Conservation (phyloP, 805 yeast species). For the Nakazawaea peltata region DNA sequence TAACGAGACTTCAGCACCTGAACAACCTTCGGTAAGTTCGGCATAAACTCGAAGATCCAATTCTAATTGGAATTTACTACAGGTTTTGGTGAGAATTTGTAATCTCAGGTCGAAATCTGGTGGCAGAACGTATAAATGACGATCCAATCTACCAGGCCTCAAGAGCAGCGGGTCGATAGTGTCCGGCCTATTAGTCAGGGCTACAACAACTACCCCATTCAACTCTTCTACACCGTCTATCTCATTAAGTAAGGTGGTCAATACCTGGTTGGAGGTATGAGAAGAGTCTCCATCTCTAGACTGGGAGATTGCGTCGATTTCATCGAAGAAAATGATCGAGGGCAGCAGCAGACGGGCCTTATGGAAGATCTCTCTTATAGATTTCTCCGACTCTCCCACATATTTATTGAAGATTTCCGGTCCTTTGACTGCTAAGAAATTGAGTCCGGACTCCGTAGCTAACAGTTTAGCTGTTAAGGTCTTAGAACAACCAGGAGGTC, state of each 20-base stretch:
- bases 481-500: slow-evolving; percentile 98
- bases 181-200: slow-evolving; percentile 95
- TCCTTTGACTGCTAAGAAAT: slow-evolving; percentile 92
- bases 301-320: slow-evolving; percentile 87
- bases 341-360: slow-evolving; percentile 93
- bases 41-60: slow-evolving; percentile 41
- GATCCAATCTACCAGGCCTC: slow-evolving; percentile 93
- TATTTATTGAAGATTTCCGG: slow-evolving; percentile 92
- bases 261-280: slow-evolving; percentile 69
- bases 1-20: slow-evolving; percentile 93
- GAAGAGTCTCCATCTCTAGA: slow-evolving; percentile 51
- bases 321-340: slow-evolving; percentile 92
- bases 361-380: slow-evolving; percentile 86
- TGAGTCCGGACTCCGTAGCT: slow-evolving; percentile 92
- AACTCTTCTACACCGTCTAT: slow-evolving; percentile 96
- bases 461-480: slow-evolving; percentile 92
- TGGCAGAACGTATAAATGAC: slow-evolving; percentile 89
- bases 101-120: slow-evolving; percentile 78
- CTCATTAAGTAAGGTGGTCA: slow-evolving; percentile 87
- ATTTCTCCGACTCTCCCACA: slow-evolving; percentile 94
- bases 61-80: slow-evolving; percentile 51
- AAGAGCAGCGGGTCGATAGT: slow-evolving; percentile 87
- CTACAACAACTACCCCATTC: slow-evolving; percentile 88
- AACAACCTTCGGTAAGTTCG: slow-evolving; percentile 72
- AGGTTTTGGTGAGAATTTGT: slow-evolving; percentile 67